Base-by-base conservation (phyloP, 768 basidiomycete genomes). In the Tricholoma saponaceum region DNA sequence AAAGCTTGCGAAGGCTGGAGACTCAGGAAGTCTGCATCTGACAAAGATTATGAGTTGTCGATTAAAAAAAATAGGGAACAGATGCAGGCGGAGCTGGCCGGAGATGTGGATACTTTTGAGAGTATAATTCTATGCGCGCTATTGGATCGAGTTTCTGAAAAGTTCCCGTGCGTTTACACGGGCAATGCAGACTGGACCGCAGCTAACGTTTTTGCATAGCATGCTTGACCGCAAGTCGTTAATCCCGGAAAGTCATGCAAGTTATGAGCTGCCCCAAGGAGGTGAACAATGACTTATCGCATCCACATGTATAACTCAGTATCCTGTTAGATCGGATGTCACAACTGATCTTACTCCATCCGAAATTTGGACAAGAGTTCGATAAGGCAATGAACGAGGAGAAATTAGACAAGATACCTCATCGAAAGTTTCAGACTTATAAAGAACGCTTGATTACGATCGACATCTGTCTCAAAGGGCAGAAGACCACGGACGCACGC, bases 361-460 rank as follows among this genome's bases (percentile, higher is more conserved):
- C 56, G 13, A 58, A 64, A 13, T 49, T 54, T 3, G 33, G 46
- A 5, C 20, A 56, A 44, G 60, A 52, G 46, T 4, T 63, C 9
- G 22, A 43, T 3, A 55, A 51, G 7, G 57, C 14, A 4, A 2
- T 50, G 32, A 8, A 62, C 13, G 30, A 52, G 23, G 30, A 52
- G 6, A 39, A 54, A 0, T 44, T 69, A 1, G 32, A 57, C 52
- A 60, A 62, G 37, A 59, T 66, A 14, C 1, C 72, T 49, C 64
- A 64, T 6, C 68, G 69, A 20, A 51, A 37, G 10, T 65, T 65
- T 55, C 60, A 52, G 25, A 12, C 10, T 8, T 16, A 57, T 14
- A 66, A 65, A 53, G 62, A 62, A 18, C 51, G 63, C 9, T 26
- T 64, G 20, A 12, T 65, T 18, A 57, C 54, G 20, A 39, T 62